Conservation (phyloP, 306 rosid species). For the Purshia tridentata region DNA sequence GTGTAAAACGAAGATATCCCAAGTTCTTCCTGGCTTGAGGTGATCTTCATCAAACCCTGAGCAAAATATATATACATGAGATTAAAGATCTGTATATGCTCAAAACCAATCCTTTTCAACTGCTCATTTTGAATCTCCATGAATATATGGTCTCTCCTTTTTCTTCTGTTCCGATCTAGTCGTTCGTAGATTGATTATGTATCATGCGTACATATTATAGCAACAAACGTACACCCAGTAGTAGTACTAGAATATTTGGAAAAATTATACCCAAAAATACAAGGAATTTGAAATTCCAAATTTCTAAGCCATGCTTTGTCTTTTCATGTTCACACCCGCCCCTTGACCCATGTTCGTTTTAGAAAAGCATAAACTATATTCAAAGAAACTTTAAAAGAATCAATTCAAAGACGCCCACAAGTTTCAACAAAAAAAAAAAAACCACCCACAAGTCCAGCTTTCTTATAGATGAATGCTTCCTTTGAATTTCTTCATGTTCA, state of each 20-base stretch:
- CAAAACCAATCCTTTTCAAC: too few relatives aligned
- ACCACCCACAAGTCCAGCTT: neutral
- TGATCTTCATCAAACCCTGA: constrained; percentile 12
- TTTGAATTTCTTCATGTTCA: constrained; percentile 1
- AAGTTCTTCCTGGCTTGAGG: constrained; percentile 28
- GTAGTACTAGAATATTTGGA: neutral
- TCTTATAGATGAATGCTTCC: neutral
- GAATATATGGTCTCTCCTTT: too few relatives aligned
- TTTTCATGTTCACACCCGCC: neutral
- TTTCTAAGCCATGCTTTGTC: constrained; percentile 9
- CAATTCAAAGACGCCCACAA: constrained; percentile 15
- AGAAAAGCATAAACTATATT: constrained; percentile 4
- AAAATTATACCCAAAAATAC: neutral
- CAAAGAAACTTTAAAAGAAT: constrained; percentile 18
- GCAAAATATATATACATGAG: neutral
- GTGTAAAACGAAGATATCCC: constrained; percentile 23
- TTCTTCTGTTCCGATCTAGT: too few relatives aligned
- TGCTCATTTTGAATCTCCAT: too few relatives aligned
- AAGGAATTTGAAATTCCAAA: constrained; percentile 9
- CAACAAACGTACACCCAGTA: neutral
- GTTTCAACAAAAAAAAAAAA: too few relatives aligned
- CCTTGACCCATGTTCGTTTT: constrained; percentile 8
- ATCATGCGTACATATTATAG: neutral
- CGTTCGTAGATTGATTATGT: neutral
- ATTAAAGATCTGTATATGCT: too few relatives aligned